A percentile compares a stretch with the other conserved stretches of the same genome.
Evolutionary conservation across 805 yeast genomes (phyloP).

Genomic region (Cyberlindnera maritima): DNA sequence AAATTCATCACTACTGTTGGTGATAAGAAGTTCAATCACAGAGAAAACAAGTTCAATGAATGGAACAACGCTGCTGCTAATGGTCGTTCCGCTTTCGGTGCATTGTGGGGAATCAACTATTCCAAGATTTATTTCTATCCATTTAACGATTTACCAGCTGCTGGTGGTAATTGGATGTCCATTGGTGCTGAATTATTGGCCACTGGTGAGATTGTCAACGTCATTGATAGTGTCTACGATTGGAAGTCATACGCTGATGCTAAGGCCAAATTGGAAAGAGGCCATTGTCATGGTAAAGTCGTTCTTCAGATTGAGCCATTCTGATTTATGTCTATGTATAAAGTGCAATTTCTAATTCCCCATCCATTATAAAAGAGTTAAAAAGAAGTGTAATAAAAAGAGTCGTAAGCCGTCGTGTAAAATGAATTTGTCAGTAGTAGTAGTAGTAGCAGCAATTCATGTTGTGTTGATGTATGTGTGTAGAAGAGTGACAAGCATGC

Average conservation of each 20-base stretch:
- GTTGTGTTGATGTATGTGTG: no score
- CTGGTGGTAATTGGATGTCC: conserved; percentile 34
- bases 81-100: conserved; percentile 35
- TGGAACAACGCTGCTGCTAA: conserved; percentile 35
- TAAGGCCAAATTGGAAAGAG: conserved; percentile 44
- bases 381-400: no score
- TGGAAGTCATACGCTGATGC: conserved; percentile 60
- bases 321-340: conserved; percentile 21
- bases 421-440: background rate
- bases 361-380: background rate
- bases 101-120: conserved; percentile 37
- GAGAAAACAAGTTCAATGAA: conserved; percentile 33
- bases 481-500: background rate
- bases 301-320: conserved; percentile 46
- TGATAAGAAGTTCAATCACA: conserved; percentile 45
- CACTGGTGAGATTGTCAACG: conserved; percentile 42
- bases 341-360: background rate
- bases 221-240: conserved; percentile 54
- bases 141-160: conserved; percentile 7
- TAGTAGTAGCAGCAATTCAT: no score
- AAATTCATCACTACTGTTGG: conserved; percentile 63
- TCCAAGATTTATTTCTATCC: conserved; percentile 35
- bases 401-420: no score
- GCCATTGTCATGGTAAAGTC: conserved; percentile 67
- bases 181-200: conserved; percentile 45